phyloP scores from a whole-genome alignment of 331 rosid genomes.

The Rosa hybrid region DNA sequence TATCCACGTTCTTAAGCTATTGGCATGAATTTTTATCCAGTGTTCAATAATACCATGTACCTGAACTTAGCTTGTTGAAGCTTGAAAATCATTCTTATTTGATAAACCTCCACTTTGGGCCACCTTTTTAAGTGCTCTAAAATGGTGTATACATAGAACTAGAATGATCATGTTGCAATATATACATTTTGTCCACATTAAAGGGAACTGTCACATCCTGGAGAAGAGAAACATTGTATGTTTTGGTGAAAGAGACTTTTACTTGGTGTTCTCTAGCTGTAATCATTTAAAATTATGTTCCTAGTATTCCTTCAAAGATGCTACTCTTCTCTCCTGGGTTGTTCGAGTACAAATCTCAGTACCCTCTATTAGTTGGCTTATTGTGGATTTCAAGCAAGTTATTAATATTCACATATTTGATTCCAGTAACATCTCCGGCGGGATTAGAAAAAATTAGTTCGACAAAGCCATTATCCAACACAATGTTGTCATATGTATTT shows the following conservation, averaged over 20 bases:
- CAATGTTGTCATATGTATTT: too few relatives aligned
- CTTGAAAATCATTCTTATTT: constrained; percentile 59
- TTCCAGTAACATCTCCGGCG: background rate
- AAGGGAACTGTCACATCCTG: background rate
- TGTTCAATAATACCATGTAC: background rate
- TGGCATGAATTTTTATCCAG: background rate
- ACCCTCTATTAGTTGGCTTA: background rate
- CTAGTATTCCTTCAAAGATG: background rate
- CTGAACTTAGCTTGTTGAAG: constrained; percentile 38
- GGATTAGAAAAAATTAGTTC: background rate
- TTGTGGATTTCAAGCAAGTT: background rate
- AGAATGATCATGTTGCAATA: constrained; percentile 51
- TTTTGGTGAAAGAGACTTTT: background rate
- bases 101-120: constrained; percentile 44
- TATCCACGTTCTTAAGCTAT: too few relatives aligned
- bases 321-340: background rate
- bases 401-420: too few relatives aligned
- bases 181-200: constrained; percentile 42
- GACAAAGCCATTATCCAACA: background rate
- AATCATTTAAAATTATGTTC: background rate
- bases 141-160: constrained; percentile 59
- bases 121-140: constrained; percentile 51
- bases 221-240: too few relatives aligned
- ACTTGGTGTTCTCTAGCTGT: background rate
- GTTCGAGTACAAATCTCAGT: background rate